Base-by-base conservation (phyloP, 148 eudicot genomes). In the Rhododendron simsii region DNA sequence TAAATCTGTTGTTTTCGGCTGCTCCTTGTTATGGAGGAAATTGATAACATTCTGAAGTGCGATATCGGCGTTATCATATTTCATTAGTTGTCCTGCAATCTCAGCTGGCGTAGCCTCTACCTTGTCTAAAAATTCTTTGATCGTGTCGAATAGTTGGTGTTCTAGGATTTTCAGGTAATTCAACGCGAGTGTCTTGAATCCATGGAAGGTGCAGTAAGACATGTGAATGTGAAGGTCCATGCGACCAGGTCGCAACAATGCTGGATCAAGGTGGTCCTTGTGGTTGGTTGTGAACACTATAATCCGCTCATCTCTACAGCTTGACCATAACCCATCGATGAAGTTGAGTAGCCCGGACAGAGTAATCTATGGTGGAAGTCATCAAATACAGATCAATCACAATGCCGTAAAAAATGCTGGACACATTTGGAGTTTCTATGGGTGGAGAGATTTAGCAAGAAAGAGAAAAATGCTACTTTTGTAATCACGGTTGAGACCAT, bases 241-340 rank as follows among this genome's bases (percentile, higher is more conserved):
- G 3, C 93, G 90, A 13, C 93, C 93, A 0, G 92, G 93, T 48
- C 92, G 67, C 82, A 92, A 76, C 87, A 92, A 44, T 23, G 93
- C 93, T 12, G 91, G 88, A 85, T 92, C 93, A 7, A 92, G 88
- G 2, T 90, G 86, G 84, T 89, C 87, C 84, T 90, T 92, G 83
- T 90, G 92, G n/a, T 92, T 92, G 28, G 93, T 92, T 8, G 93
- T 92, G 84, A 90, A 90, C 37, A 92, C 87, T 35, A 92, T 87
- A 57, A 92, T 90, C 28, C 89, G 86, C 84, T 92, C 91, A 15
- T 92, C 92, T 44, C 93, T 91, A 55, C 93, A 90, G 77, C 92
- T 89, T 39, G 93, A 92, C 93, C 93, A 92, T 78, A 92, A 47
- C 20, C 93, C 93, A 45, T 92, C 93, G 14, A 92, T 89, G 87